Percentiles rank a stretch among this genome's conserved stretches.
Conservation (phyloP, 1,139 yeast species). For the Kluyveromyces sp. region DNA sequence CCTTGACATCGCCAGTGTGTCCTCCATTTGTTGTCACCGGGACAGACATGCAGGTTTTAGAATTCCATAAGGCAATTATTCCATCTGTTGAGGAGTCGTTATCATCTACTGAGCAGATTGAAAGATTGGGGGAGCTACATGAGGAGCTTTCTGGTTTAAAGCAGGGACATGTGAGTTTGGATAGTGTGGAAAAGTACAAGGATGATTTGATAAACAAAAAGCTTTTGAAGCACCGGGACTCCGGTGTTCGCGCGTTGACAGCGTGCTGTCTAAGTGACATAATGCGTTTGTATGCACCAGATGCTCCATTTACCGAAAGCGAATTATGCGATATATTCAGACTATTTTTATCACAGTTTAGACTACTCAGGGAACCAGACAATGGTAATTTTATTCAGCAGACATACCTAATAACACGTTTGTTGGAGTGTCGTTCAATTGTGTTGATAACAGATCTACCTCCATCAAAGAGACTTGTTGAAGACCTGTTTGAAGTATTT, state of each 20-base stretch:
- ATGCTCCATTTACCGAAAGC: constrained; percentile 73
- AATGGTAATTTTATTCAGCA: constrained; percentile 63
- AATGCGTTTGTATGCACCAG: constrained; percentile 75
- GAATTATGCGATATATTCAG: constrained; percentile 59
- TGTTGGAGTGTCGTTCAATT: constrained; percentile 75
- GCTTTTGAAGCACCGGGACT: constrained; percentile 52
- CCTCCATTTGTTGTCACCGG: no score
- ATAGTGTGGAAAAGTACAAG: constrained; percentile 41
- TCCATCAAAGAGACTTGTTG: constrained; percentile 49
- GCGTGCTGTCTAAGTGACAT: constrained; percentile 76
- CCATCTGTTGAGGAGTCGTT: constrained; percentile 51
- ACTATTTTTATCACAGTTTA: constrained; percentile 57
- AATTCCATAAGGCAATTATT: constrained; percentile 44
- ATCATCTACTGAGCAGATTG: constrained; percentile 50
- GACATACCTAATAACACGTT: constrained; percentile 55
- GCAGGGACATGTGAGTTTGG: constrained; percentile 50
- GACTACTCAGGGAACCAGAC: constrained; percentile 48
- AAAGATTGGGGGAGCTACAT: constrained; percentile 41
- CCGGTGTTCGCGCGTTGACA: constrained; percentile 63
- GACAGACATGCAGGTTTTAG: constrained; percentile 21
- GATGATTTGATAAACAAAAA: constrained; percentile 52
- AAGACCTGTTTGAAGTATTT: constrained; percentile 52
- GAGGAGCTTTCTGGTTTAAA: constrained; percentile 56
- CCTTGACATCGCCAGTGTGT: no score
- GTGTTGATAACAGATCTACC: constrained; percentile 73